Evolutionary conservation across 352 stramenopile genomes (phyloP).

Genomic region (Pythium diclinum): DNA sequence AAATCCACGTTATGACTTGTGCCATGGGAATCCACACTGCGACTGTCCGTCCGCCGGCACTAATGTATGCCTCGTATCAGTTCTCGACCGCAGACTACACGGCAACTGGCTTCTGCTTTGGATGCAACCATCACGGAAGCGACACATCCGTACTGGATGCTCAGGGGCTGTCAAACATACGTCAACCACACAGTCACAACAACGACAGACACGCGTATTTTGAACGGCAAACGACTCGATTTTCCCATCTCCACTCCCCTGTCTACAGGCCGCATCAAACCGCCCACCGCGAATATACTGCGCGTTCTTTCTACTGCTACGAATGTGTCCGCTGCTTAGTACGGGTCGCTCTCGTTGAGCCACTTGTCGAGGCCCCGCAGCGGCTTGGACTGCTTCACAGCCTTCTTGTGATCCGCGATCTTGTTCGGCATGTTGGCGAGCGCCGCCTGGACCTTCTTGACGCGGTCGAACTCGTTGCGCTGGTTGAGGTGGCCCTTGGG

Average conservation of each 20-base stretch:
- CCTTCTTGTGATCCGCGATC: constrained; percentile 86
- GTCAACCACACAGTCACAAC: neutral
- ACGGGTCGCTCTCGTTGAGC: constrained; percentile 81
- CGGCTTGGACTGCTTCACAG: constrained; percentile 74
- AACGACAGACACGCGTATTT: neutral
- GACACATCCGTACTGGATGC: neutral
- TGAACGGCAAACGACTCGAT: constrained; percentile 11
- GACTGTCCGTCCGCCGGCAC: too few species aligned
- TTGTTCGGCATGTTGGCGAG: constrained; percentile 80
- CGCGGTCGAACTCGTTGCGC: constrained; percentile 81
- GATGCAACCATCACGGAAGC: neutral
- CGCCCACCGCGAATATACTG: neutral
- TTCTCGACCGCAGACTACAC: too few species aligned
- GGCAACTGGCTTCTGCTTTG: neutral
- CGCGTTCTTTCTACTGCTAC: constrained; percentile 6
- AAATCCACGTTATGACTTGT: too few species aligned
- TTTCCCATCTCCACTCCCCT: constrained; percentile 1
- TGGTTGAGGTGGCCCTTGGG: constrained; percentile 80
- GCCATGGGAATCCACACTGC: too few species aligned
- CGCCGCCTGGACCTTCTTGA: constrained; percentile 85
- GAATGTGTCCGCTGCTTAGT: constrained; percentile 41
- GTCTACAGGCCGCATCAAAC: neutral
- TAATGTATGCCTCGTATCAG: too few species aligned
- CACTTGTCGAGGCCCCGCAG: constrained; percentile 87
- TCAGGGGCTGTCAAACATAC: neutral